phyloP scores from a whole-genome alignment of 306 rosid species.

The Echinosophora koreensis region DNA sequence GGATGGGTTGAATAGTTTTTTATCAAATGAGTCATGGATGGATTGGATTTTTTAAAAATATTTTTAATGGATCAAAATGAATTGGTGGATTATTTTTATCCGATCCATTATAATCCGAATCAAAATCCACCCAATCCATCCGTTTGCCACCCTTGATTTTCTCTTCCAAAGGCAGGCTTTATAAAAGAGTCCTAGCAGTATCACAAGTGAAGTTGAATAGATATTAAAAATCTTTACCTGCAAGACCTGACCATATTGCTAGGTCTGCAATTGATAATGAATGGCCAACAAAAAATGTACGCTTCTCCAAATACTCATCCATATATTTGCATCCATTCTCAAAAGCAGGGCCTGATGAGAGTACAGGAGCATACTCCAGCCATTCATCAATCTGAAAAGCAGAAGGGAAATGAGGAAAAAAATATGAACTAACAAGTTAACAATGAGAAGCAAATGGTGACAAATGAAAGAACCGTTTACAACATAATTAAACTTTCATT shows the following conservation, averaged over 20 bases:
- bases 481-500: conserved; percentile 21
- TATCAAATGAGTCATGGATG: too few relatives aligned
- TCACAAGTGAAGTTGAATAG: background rate
- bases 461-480: background rate
- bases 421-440: background rate
- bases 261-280: conserved; percentile 84
- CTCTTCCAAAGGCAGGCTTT: conserved; percentile 21
- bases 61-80: too few relatives aligned
- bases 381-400: conserved; percentile 75
- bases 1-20: too few relatives aligned
- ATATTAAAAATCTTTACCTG: conserved; percentile 58
- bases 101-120: too few relatives aligned
- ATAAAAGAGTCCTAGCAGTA: conserved; percentile 2
- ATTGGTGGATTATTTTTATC: too few relatives aligned
- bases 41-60: too few relatives aligned
- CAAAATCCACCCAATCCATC: too few relatives aligned
- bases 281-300: conserved; percentile 66
- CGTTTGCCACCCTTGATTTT: too few relatives aligned
- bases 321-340: conserved; percentile 81
- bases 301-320: conserved; percentile 69
- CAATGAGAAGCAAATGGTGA: conserved; percentile 8
- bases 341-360: conserved; percentile 82
- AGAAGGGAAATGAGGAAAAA: conserved; percentile 9
- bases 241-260: conserved; percentile 88
- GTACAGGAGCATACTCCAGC: conserved; percentile 79